Conservation (phyloP, 768 basidiomycete species). For the Termitomyces sp. region DNA sequence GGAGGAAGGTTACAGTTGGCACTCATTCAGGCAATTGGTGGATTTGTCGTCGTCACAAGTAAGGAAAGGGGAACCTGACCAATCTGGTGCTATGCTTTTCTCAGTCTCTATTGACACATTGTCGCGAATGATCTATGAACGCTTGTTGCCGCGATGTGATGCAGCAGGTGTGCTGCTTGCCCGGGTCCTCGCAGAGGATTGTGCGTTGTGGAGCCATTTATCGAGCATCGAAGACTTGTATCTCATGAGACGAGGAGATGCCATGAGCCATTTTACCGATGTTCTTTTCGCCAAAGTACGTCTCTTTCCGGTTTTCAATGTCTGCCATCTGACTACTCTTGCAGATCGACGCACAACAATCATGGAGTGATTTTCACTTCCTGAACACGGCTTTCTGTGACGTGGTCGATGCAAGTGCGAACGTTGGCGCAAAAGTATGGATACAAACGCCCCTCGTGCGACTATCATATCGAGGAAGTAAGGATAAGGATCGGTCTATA, state of each 20-base stretch:
- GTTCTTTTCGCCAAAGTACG: conserved; percentile 68
- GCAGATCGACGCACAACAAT: conserved; percentile 70
- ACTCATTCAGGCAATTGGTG: conserved; percentile 36
- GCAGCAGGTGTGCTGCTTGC: conserved; percentile 46
- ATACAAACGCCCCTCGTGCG: conserved; percentile 67
- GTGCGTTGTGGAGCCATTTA: conserved; percentile 59
- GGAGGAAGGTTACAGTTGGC: conserved; percentile 28
- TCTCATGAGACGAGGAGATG: conserved; percentile 75
- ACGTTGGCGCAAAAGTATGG: conserved; percentile 41
- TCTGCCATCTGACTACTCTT: background rate
- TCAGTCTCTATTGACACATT: conserved; percentile 59
- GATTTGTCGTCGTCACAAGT: conserved; percentile 13
- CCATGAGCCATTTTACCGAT: conserved; percentile 69
- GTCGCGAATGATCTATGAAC: conserved; percentile 57
- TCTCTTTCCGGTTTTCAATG: background rate
- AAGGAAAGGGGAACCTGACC: background rate
- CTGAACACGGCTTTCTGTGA: conserved; percentile 74
- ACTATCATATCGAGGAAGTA: conserved; percentile 55
- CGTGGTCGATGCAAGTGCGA: conserved; percentile 43
- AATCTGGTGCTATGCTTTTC: conserved; percentile 21
- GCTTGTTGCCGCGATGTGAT: conserved; percentile 51
- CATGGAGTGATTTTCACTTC: conserved; percentile 82
- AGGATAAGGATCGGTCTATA: conserved; percentile 38
- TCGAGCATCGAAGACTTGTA: conserved; percentile 61
- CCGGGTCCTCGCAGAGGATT: conserved; percentile 59